A percentile compares a stretch with the other conserved stretches of the same genome.
These are phyloP conservation scores for Nymphaea colorata DNA, from an alignment of 164 flowering plant genomes.

Conservation along the genomic window DNA sequence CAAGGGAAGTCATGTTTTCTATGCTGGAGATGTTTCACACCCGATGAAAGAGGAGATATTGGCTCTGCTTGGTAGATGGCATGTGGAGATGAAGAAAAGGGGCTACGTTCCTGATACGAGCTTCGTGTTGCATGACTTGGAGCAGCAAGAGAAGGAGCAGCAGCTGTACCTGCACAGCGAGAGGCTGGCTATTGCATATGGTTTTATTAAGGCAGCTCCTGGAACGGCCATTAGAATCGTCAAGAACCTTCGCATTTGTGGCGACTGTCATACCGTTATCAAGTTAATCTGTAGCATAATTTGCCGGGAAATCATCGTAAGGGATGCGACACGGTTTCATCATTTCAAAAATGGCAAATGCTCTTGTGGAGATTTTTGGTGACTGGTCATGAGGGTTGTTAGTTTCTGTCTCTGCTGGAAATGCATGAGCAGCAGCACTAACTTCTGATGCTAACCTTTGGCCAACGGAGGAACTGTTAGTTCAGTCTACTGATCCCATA, in stretches of 20 bases:
- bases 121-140: constrained; percentile 62
- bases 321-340: constrained; percentile 74
- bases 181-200: constrained; percentile 71
- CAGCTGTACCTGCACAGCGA: constrained; percentile 76
- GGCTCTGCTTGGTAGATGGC: constrained; percentile 36
- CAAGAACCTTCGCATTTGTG: constrained; percentile 73
- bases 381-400: not conserved
- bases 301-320: constrained; percentile 46
- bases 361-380: constrained; percentile 79
- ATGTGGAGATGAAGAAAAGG: constrained; percentile 55
- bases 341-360: constrained; percentile 64
- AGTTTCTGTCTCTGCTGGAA: not conserved
- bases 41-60: constrained; percentile 51
- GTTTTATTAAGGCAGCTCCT: constrained; percentile 52
- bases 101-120: constrained; percentile 77
- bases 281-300: constrained; percentile 39
- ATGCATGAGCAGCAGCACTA: not conserved
- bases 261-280: constrained; percentile 62
- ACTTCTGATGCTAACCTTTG: too few relatives aligned
- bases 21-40: constrained; percentile 56
- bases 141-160: constrained; percentile 54
- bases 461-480: too few relatives aligned
- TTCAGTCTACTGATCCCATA: too few relatives aligned
- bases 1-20: constrained; percentile 50
- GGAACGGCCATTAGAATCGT: constrained; percentile 48